phyloP scores from a whole-genome alignment of 306 rosid genomes.

The Quercus engelmannii region DNA sequence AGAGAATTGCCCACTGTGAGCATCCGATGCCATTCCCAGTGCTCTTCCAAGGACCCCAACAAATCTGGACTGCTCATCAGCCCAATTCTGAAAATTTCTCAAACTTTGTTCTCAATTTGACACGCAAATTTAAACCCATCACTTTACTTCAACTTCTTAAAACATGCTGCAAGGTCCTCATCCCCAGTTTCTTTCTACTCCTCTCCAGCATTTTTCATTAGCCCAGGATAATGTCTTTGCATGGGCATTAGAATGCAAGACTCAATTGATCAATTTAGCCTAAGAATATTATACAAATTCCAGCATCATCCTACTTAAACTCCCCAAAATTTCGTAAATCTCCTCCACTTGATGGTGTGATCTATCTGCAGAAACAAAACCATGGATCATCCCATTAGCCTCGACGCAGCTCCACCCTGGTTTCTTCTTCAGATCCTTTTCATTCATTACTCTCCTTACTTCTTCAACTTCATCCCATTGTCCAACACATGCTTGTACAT shows the following conservation, averaged over 20 bases:
- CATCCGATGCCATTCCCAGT: conserved; percentile 60
- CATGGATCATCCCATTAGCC: conserved; percentile 32
- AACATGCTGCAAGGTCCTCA: conserved; percentile 63
- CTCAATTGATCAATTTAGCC: not conserved
- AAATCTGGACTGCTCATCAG: conserved; percentile 67
- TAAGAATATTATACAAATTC: not conserved
- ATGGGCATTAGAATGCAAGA: not conserved
- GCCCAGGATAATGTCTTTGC: not conserved
- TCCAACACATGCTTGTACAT: conserved; percentile 52
- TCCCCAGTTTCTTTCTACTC: conserved; percentile 73
- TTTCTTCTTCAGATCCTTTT: conserved; percentile 49
- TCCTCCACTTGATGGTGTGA: conserved; percentile 34
- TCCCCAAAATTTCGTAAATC: conserved; percentile 31
- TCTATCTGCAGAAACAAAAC: conserved; percentile 48
- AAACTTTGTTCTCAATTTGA: conserved; percentile 65
- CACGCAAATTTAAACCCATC: conserved; percentile 46
- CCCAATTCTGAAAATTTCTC: conserved; percentile 64
- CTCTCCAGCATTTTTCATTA: conserved; percentile 23
- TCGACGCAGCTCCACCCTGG: conserved; percentile 63
- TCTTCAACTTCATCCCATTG: conserved; percentile 57
- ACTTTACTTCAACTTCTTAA: conserved; percentile 15
- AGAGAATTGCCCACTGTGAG: conserved; percentile 68
- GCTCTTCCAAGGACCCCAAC: conserved; percentile 56
- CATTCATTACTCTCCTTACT: conserved; percentile 42
- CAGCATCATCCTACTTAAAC: conserved; percentile 14